Conservation (phyloP, 164 flowering plant genomes). For the Akebia trifoliata region DNA sequence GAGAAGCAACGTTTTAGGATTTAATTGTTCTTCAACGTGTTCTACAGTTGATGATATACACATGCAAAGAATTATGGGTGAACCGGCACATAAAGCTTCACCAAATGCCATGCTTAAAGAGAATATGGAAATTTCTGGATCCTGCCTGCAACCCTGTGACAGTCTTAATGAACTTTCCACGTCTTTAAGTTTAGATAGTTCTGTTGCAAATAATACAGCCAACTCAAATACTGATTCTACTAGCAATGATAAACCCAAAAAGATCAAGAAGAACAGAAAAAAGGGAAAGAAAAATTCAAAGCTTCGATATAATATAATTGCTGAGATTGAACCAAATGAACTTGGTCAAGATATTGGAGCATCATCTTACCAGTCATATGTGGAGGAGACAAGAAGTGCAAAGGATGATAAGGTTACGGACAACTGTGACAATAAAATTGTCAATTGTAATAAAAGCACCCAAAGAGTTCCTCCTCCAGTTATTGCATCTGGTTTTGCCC, state of each 20-base stretch:
- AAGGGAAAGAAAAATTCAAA: background rate
- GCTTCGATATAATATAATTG: background rate
- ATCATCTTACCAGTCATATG: slow-evolving; percentile 1
- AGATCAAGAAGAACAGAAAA: slow-evolving; percentile 12
- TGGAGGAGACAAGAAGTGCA: slow-evolving; percentile 5
- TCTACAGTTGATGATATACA: slow-evolving; percentile 12
- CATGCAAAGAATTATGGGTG: slow-evolving; percentile 2
- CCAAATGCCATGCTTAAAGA: slow-evolving; percentile 8
- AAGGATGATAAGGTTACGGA: background rate
- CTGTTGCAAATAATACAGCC: background rate
- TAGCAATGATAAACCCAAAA: slow-evolving; percentile 6
- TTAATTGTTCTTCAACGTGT: slow-evolving; percentile 10
- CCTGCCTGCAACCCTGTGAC: background rate
- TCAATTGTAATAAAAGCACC: background rate
- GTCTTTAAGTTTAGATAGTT: background rate
- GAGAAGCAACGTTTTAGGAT: slow-evolving; percentile 7
- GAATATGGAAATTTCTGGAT: background rate
- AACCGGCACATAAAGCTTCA: slow-evolving; percentile 2
- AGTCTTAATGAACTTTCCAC: slow-evolving; percentile 4
- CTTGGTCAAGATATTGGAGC: slow-evolving; percentile 4
- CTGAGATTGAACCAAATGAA: background rate
- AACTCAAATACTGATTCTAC: slow-evolving; percentile 2
- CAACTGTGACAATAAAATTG: background rate
- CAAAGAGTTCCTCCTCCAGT: background rate
- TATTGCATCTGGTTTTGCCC: background rate